phyloP scores from a whole-genome alignment of 192 early-diverging fungal genomes.

The Chytriomyces sp. region DNA sequence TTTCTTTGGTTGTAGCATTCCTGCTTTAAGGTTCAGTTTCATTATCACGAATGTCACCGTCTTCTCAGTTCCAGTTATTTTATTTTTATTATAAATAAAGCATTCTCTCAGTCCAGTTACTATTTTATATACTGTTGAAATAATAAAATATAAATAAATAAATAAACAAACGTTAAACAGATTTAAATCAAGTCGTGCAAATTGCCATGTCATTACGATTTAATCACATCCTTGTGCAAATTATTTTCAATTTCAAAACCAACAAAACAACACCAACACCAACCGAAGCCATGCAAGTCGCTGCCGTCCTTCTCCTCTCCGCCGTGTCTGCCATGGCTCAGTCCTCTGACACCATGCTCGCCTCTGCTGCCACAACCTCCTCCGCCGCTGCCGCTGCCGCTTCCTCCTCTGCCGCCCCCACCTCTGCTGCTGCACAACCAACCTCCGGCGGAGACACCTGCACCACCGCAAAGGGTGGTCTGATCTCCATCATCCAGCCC shows the following conservation, averaged over 20 bases:
- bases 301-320: background rate
- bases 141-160: background rate
- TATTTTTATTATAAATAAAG: no score
- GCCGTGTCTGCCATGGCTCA: background rate
- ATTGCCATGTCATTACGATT: background rate
- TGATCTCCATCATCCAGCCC: background rate
- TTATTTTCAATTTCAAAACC: background rate
- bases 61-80: no score
- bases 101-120: no score
- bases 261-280: no score
- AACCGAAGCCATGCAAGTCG: background rate
- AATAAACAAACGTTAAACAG: background rate
- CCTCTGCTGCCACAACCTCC: background rate
- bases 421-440: background rate
- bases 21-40: background rate
- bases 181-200: background rate
- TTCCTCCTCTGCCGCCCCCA: background rate
- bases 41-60: no score
- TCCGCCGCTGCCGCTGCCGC: background rate
- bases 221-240: background rate
- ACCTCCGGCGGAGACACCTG: background rate
- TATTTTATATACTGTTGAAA: background rate
- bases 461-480: background rate
- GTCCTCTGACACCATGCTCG: background rate
- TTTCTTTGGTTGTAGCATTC: background rate